phyloP scores from a whole-genome alignment of 805 yeast species.

The Cyberlindnera petersonii region DNA sequence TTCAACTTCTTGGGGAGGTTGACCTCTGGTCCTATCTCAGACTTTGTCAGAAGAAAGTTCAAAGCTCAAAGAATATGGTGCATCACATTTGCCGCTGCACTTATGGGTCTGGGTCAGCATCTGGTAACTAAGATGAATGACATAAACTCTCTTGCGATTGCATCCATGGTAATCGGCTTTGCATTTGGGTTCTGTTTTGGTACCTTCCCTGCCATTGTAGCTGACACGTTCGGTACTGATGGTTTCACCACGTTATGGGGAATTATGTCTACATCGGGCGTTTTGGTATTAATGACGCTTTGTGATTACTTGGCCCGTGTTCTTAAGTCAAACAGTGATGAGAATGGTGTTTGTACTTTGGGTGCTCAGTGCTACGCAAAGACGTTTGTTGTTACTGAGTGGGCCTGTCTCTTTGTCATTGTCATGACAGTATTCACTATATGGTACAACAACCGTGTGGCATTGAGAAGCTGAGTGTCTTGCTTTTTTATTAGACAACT shows the following conservation, averaged over 20 bases:
- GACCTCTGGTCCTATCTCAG: slow-evolving; percentile 62
- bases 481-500: neutral
- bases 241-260: slow-evolving; percentile 79
- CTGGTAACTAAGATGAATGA: slow-evolving; percentile 34
- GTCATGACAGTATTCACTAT: slow-evolving; percentile 14
- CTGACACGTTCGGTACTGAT: slow-evolving; percentile 65
- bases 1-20: slow-evolving; percentile 65
- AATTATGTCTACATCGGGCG: slow-evolving; percentile 65
- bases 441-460: slow-evolving; percentile 17
- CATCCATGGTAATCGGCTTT: slow-evolving; percentile 56
- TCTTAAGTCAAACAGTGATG: slow-evolving; percentile 42
- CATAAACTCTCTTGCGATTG: slow-evolving; percentile 39
- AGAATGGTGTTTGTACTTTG: slow-evolving; percentile 38
- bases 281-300: slow-evolving; percentile 48
- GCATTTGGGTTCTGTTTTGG: slow-evolving; percentile 73
- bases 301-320: slow-evolving; percentile 53
- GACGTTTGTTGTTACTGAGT: slow-evolving; percentile 33
- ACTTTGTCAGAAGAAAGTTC: slow-evolving; percentile 46
- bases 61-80: slow-evolving; percentile 66
- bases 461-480: neutral
- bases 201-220: slow-evolving; percentile 69
- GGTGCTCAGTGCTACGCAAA: slow-evolving; percentile 48
- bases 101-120: slow-evolving; percentile 37
- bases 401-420: slow-evolving; percentile 11
- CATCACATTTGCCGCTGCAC: slow-evolving; percentile 38